Percentiles rank a stretch among this genome's conserved stretches.
Conservation (phyloP, 2,329 filamentous ascomycete species). For the Chaetomiaceae sp. region DNA sequence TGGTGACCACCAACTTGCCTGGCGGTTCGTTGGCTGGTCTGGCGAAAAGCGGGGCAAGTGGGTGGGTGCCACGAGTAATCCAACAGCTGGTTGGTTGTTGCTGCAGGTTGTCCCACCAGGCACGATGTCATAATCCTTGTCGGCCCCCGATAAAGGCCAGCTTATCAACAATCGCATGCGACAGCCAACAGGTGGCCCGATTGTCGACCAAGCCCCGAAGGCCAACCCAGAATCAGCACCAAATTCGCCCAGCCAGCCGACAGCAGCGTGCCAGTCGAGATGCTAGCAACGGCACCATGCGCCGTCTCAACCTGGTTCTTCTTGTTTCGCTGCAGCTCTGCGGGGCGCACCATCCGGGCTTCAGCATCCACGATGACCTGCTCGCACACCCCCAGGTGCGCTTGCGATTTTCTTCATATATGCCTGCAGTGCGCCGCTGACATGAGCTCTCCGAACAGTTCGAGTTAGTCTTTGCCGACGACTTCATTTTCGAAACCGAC, state of each 20-base stretch:
- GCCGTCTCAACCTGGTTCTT: constrained; percentile 41
- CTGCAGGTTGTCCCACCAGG: too few relatives aligned
- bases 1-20: too few relatives aligned
- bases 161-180: constrained; percentile 13
- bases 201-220: too few relatives aligned
- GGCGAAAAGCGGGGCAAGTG: too few relatives aligned
- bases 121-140: too few relatives aligned
- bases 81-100: too few relatives aligned
- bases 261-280: constrained; percentile 12
- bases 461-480: constrained; percentile 68
- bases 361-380: constrained; percentile 84
- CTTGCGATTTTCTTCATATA: too few relatives aligned
- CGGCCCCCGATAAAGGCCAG: too few relatives aligned
- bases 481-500: constrained; percentile 64
- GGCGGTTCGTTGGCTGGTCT: too few relatives aligned
- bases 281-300: constrained; percentile 40
- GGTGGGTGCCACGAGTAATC: too few relatives aligned
- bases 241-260: not conserved
- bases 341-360: constrained; percentile 48
- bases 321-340: constrained; percentile 41
- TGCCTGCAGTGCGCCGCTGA: too few relatives aligned
- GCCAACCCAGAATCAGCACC: not conserved
- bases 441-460: constrained; percentile 48
- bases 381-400: constrained; percentile 79
- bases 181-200: constrained; percentile 19